phyloP scores from a whole-genome alignment of 1,284 basidiomycete genomes.

The Neonothopanus nambi region DNA sequence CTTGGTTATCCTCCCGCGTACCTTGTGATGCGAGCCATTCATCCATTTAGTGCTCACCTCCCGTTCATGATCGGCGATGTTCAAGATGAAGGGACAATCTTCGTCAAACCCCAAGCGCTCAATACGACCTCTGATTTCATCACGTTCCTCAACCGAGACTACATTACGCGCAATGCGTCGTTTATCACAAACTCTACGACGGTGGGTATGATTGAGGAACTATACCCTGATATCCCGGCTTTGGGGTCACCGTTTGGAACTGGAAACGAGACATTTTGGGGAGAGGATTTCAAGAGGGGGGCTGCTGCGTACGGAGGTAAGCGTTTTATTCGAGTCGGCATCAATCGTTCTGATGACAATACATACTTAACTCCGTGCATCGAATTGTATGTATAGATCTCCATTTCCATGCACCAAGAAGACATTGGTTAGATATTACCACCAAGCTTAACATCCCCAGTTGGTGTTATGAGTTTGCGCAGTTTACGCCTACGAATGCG shows the following conservation, averaged over 20 bases:
- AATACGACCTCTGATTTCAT: conserved; percentile 19
- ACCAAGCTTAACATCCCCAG: conserved; percentile 5
- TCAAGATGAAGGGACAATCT: conserved; percentile 1
- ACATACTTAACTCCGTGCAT: no score
- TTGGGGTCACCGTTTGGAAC: conserved; percentile 8
- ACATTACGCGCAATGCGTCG: background rate
- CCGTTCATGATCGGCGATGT: conserved; percentile 57
- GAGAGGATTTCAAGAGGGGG: conserved; percentile 7
- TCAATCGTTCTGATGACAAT: no score
- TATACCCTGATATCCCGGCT: conserved; percentile 4
- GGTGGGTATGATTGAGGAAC: background rate
- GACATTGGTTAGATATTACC: background rate
- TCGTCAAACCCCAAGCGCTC: conserved; percentile 23
- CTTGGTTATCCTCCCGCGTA: background rate
- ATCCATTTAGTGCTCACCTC: conserved; percentile 52
- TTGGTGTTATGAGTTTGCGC: conserved; percentile 21
- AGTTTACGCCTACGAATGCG: conserved; percentile 18
- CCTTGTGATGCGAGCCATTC: background rate
- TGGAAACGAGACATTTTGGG: conserved; percentile 7
- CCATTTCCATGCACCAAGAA: conserved; percentile 9
- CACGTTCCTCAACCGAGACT: conserved; percentile 2
- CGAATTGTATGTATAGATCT: background rate
- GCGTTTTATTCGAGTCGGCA: background rate
- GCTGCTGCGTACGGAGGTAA: conserved; percentile 1
- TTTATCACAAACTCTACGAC: background rate